Conservation (phyloP, 2,329 filamentous ascomycete species). For the Penicillium occitanis region DNA sequence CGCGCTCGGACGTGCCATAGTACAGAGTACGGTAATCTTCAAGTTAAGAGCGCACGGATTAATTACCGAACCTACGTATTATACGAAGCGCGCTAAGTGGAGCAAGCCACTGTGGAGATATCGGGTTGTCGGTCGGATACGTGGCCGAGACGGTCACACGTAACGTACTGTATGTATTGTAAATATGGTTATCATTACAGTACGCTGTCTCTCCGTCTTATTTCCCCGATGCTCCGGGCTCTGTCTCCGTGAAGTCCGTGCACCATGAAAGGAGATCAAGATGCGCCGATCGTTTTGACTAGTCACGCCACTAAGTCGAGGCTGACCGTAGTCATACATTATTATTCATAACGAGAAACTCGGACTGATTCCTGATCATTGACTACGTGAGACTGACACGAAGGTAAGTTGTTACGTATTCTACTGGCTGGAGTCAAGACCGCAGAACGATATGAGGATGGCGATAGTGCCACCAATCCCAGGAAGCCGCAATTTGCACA, state of each 20-base stretch:
- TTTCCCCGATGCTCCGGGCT: neutral
- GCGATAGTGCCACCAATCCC: neutral
- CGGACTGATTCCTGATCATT: no score
- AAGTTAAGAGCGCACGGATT: neutral
- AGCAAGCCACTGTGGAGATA: neutral
- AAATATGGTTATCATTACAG: neutral
- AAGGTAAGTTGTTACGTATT: neutral
- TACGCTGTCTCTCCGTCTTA: neutral
- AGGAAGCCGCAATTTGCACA: neutral
- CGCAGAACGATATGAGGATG: neutral
- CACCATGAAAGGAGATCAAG: neutral
- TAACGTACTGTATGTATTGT: neutral
- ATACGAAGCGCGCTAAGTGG: neutral
- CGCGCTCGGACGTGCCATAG: neutral
- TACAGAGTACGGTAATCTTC: neutral
- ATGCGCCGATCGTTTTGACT: neutral
- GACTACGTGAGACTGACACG: neutral
- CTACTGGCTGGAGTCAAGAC: neutral
- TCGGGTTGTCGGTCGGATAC: neutral
- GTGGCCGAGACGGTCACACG: neutral
- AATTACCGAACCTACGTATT: neutral
- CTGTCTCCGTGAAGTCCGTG: neutral
- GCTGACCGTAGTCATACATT: neutral
- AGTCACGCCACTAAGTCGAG: neutral
- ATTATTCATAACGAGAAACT: neutral